These are phyloP conservation scores for Dendrostoma leiphaemia DNA, from an alignment of 2,329 filamentous ascomycete species.

Conservation along the genomic window DNA sequence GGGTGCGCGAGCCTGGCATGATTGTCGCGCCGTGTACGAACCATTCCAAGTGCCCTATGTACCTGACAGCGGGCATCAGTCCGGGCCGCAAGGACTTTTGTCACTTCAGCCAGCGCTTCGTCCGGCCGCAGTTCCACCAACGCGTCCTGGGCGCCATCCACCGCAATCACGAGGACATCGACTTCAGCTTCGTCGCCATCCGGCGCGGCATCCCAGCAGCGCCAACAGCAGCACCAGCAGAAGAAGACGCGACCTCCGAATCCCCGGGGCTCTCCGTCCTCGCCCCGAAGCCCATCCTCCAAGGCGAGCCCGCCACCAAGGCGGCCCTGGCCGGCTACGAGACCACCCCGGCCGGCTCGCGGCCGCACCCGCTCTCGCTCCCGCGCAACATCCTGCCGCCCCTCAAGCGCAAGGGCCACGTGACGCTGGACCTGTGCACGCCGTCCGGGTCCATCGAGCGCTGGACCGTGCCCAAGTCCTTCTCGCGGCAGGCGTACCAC, in stretches of 20 bases:
- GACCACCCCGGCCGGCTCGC: constrained; percentile 31
- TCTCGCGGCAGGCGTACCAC: constrained; percentile 78
- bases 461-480: constrained; percentile 86
- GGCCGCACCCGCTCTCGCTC: constrained; percentile 62
- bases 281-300: constrained; percentile 26
- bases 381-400: constrained; percentile 78
- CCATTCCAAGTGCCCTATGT: constrained; percentile 87
- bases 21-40: constrained; percentile 82
- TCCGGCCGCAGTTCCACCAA: constrained; percentile 79
- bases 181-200: constrained; percentile 86
- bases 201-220: constrained; percentile 64
- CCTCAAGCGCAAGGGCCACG: constrained; percentile 83
- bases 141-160: constrained; percentile 65
- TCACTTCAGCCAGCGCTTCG: constrained; percentile 85
- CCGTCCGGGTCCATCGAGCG: constrained; percentile 82
- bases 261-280: constrained; percentile 24
- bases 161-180: constrained; percentile 84
- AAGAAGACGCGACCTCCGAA: constrained; percentile 30
- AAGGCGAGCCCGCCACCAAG: constrained; percentile 58
- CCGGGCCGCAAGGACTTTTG: constrained; percentile 84
- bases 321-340: constrained; percentile 74
- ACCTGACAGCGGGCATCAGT: constrained; percentile 65
- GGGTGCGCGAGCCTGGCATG: constrained; percentile 57
- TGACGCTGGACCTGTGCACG: constrained; percentile 89
- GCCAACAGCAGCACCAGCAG: constrained; percentile 26